Conservation (phyloP, 1,284 basidiomycete genomes). For the Athelia psychrophila region DNA sequence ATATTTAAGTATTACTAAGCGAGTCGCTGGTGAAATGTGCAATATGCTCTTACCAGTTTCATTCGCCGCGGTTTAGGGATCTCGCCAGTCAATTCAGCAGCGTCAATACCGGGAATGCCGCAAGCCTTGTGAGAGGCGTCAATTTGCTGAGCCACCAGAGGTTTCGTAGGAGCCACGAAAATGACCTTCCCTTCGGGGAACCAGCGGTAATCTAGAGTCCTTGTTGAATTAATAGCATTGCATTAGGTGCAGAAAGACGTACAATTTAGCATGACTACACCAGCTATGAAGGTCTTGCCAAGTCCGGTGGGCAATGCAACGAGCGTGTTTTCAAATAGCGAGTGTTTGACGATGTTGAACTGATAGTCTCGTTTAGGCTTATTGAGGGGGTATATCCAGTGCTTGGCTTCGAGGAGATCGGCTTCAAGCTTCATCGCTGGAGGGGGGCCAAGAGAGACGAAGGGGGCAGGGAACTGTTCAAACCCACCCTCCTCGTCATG, state of each 20-base stretch:
- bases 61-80: conserved; percentile 48
- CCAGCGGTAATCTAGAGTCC: conserved; percentile 85
- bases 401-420: conserved; percentile 76
- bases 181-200: conserved; percentile 92
- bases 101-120: conserved; percentile 88
- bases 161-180: conserved; percentile 95
- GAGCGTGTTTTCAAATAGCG: conserved; percentile 91
- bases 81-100: conserved; percentile 86
- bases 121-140: conserved; percentile 92
- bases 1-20: too few relatives aligned
- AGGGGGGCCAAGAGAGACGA: conserved; percentile 48
- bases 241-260: conserved; percentile 22
- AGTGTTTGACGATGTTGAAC: conserved; percentile 87
- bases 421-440: conserved; percentile 76
- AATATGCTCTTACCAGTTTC: conserved; percentile 61
- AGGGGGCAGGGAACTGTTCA: conserved; percentile 80
- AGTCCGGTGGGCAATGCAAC: conserved; percentile 95
- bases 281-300: conserved; percentile 98
- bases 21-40: too few relatives aligned
- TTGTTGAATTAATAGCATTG: not conserved
- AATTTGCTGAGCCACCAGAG: conserved; percentile 93
- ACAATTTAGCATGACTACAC: conserved; percentile 96
- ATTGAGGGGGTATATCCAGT: conserved; percentile 94
- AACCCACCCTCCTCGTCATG: conserved; percentile 62
- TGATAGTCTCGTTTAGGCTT: conserved; percentile 91